Evolutionary conservation across 495 filamentous ascomycete genomes (phyloP).

Genomic region (Penicillium roqueforti): DNA sequence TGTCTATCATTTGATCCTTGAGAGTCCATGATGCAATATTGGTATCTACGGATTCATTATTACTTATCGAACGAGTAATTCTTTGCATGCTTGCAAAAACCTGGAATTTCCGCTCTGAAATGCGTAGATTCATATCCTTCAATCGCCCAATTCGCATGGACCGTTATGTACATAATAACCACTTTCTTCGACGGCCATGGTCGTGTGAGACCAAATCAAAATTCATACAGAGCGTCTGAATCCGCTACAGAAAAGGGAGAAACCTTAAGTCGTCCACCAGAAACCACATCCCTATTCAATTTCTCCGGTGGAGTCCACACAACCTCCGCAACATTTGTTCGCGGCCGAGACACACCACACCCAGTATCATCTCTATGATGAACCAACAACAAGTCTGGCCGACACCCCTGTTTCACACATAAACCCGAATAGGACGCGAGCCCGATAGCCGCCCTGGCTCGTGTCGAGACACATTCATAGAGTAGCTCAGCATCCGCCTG

Average conservation of each 20-base stretch:
- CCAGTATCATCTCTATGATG: conserved; percentile 32
- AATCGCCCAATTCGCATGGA: background rate
- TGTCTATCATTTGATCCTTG: background rate
- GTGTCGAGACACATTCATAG: conserved; percentile 58
- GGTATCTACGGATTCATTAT: background rate
- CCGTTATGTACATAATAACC: background rate
- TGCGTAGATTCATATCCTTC: background rate
- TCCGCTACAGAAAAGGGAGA: background rate
- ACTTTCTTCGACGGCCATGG: background rate
- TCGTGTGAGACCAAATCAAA: background rate
- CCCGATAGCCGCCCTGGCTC: conserved; percentile 47
- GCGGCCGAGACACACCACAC: conserved; percentile 22
- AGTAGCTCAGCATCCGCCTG: conserved; percentile 54
- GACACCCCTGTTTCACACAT: conserved; percentile 10
- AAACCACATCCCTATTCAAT: conserved; percentile 25
- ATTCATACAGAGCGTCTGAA: background rate
- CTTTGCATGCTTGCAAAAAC: background rate
- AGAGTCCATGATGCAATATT: background rate
- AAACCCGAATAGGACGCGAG: conserved; percentile 9
- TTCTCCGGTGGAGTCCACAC: conserved; percentile 37
- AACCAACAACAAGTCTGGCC: conserved; percentile 28
- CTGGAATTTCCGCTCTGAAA: background rate
- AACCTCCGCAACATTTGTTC: conserved; percentile 33
- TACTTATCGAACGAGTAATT: background rate
- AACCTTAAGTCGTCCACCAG: conserved; percentile 17